phyloP scores from a whole-genome alignment of 83 land plant genomes.

The Diphasiastrum complanatum region DNA sequence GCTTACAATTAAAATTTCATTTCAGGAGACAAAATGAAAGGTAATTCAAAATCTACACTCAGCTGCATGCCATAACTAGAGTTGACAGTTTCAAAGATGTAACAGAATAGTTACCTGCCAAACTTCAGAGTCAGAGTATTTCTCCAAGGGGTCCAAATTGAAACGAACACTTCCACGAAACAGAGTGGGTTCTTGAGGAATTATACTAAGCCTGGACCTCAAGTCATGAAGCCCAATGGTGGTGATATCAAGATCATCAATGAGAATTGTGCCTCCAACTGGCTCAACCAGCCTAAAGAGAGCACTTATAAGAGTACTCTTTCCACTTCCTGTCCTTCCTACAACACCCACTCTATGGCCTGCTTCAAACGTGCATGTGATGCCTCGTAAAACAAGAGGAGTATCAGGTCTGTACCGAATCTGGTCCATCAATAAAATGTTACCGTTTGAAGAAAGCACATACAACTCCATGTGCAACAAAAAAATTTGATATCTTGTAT shows the following conservation, averaged over 20 bases:
- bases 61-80: too few species aligned
- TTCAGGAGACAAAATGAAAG: too few species aligned
- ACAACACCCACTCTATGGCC: conserved; percentile 49
- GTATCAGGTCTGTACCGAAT: conserved; percentile 43
- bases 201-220: conserved; percentile 69
- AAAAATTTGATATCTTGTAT: neutral
- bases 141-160: conserved; percentile 70
- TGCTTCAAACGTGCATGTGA: conserved; percentile 45
- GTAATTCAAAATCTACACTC: too few species aligned
- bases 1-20: too few species aligned
- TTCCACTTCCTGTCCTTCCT: conserved; percentile 52
- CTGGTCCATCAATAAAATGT: conserved; percentile 11
- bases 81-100: too few species aligned
- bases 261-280: conserved; percentile 44
- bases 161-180: conserved; percentile 72
- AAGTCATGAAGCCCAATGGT: conserved; percentile 75
- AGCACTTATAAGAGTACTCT: conserved; percentile 46
- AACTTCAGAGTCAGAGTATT: conserved; percentile 54
- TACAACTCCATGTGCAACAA: neutral
- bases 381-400: conserved; percentile 44
- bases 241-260: conserved; percentile 67
- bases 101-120: conserved; percentile 90
- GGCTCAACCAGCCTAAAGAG: conserved; percentile 74
- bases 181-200: conserved; percentile 91
- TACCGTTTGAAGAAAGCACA: neutral